Conservation (phyloP, 73 alveolate species). For the Paramecium tetraurelia region DNA sequence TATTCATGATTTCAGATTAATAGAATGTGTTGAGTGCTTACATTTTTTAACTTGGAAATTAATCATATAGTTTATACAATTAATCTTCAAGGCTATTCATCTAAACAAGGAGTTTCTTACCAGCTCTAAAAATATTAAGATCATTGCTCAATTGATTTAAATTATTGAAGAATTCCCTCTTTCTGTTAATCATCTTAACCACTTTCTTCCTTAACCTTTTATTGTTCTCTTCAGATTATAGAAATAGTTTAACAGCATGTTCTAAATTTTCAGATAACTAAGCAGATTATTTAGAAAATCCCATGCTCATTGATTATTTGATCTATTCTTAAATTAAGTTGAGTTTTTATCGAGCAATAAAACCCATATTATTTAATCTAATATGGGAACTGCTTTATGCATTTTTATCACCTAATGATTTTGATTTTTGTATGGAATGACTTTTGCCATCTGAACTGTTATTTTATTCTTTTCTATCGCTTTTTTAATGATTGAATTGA, state of each 20-base stretch:
- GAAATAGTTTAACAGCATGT: conserved; percentile 7
- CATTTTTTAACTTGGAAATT: conserved; percentile 49
- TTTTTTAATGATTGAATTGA: background rate
- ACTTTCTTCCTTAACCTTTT: background rate
- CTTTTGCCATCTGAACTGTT: background rate
- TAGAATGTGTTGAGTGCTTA: conserved; percentile 20
- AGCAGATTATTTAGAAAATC: background rate
- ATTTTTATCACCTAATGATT: background rate
- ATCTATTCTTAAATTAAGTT: background rate
- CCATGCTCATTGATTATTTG: background rate
- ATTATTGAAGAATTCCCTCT: background rate
- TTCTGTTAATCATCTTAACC: background rate
- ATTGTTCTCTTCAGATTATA: background rate
- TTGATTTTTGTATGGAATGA: background rate
- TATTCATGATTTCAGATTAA: conserved; percentile 21
- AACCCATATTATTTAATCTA: background rate
- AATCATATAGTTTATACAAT: background rate
- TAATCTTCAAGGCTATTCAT: background rate
- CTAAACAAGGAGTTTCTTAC: background rate
- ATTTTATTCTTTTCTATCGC: background rate
- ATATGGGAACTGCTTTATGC: background rate
- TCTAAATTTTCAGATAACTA: background rate
- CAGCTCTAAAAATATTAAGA: background rate
- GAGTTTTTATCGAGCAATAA: background rate
- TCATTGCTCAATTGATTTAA: background rate